A percentile compares a stretch with the other conserved stretches of the same genome.
These are phyloP conservation scores for Oidiodendron maius DNA, from an alignment of 495 filamentous ascomycete species.

Conservation along the genomic window DNA sequence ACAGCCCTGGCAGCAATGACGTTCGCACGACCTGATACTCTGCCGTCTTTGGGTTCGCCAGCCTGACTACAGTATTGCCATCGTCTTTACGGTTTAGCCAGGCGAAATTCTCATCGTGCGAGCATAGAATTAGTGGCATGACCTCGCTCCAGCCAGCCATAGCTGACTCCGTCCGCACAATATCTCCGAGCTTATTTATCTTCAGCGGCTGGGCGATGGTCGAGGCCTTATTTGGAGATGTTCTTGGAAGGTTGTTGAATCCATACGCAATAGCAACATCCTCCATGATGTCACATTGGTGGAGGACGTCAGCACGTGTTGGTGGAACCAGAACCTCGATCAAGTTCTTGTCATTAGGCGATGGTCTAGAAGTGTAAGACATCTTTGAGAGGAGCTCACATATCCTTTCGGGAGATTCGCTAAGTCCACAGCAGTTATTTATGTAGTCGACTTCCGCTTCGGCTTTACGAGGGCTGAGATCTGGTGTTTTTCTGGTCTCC, in stretches of 20 bases:
- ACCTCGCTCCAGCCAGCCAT: conserved; percentile 97
- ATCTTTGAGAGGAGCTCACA: conserved; percentile 77
- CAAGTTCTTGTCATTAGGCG: conserved; percentile 51
- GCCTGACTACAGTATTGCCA: conserved; percentile 74
- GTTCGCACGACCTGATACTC: conserved; percentile 98
- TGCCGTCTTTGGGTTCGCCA: conserved; percentile 91
- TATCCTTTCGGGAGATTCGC: conserved; percentile 63
- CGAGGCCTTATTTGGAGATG: conserved; percentile 73
- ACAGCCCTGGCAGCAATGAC: conserved; percentile 76
- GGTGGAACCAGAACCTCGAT: conserved; percentile 80
- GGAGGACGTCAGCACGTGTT: conserved; percentile 89
- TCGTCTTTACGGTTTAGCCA: conserved; percentile 93
- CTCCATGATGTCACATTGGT: conserved; percentile 98
- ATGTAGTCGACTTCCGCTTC: conserved; percentile 87
- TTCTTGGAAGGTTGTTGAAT: conserved; percentile 86
- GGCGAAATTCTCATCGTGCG: conserved; percentile 95
- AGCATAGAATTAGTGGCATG: conserved; percentile 94
- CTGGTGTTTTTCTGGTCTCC: conserved; percentile 71
- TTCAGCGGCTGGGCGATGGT: conserved; percentile 82
- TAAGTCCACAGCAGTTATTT: conserved; percentile 82
- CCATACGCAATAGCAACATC: conserved; percentile 93
- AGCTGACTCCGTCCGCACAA: conserved; percentile 82
- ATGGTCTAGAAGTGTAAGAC: conserved; percentile 73
- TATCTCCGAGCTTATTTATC: conserved; percentile 92
- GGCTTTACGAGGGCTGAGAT: conserved; percentile 66